These are phyloP conservation scores for Plantago coronopus DNA, from an alignment of 305 asterid species.

Conservation along the genomic window DNA sequence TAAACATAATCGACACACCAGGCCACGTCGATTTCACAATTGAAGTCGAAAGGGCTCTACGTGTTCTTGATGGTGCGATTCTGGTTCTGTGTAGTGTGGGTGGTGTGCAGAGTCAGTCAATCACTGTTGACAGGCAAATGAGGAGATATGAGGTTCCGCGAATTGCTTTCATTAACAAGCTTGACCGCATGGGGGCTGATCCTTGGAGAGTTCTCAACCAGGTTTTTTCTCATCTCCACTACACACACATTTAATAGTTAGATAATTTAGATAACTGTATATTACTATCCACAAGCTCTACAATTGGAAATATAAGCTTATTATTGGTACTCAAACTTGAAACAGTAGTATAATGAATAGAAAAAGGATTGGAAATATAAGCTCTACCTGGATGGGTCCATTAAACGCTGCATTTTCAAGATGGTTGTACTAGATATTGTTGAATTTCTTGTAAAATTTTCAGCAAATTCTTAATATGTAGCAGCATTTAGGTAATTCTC, in stretches of 20 bases:
- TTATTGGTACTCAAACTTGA: no score
- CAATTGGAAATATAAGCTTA: no score
- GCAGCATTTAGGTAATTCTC: conserved; percentile 24
- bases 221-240: conserved; percentile 37
- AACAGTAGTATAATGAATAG: no score
- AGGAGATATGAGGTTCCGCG: conserved; percentile 97
- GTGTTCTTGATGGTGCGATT: conserved; percentile 96
- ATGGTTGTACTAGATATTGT: no score
- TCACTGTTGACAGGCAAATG: conserved; percentile 97
- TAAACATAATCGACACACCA: conserved; percentile 94
- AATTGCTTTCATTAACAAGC: conserved; percentile 89
- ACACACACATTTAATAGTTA: no score
- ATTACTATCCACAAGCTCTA: background rate
- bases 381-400: no score
- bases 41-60: conserved; percentile 98
- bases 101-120: conserved; percentile 98
- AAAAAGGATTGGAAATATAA: no score
- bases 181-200: conserved; percentile 98
- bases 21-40: conserved; percentile 98
- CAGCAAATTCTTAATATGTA: conserved; percentile 10
- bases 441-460: no score
- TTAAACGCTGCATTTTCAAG: no score
- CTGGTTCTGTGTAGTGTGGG: conserved; percentile 96
- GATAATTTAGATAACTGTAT: background rate
- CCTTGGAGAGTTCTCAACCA: conserved; percentile 97